phyloP scores from a whole-genome alignment of 352 stramenopile species.

The Elongisporangium senticosum region DNA sequence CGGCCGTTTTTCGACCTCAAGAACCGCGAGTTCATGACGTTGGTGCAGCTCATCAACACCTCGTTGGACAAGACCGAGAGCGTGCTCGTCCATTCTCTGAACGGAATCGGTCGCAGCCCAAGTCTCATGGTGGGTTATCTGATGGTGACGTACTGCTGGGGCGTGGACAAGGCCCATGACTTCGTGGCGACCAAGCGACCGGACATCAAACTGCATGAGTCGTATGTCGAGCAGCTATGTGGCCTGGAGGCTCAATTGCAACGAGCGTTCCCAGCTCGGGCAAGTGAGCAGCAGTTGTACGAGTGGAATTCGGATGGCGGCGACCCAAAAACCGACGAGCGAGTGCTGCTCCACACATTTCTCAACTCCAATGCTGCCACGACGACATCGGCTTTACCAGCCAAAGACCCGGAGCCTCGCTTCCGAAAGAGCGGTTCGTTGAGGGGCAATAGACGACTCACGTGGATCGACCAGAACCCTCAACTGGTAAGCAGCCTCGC shows the following conservation, averaged over 20 bases:
- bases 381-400: not conserved
- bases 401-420: not conserved
- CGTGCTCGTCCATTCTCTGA: conserved; percentile 86
- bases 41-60: conserved; percentile 72
- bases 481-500: conserved; percentile 37
- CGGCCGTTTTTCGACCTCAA: conserved; percentile 76
- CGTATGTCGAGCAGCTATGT: conserved; percentile 71
- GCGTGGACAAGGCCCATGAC: conserved; percentile 89
- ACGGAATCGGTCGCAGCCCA: conserved; percentile 75
- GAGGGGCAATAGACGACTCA: conserved; percentile 22
- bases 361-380: conserved; percentile 35
- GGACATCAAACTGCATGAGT: conserved; percentile 82
- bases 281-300: conserved; percentile 62
- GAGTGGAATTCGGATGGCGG: conserved; percentile 49
- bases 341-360: conserved; percentile 77
- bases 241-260: conserved; percentile 61
- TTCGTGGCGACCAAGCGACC: conserved; percentile 84
- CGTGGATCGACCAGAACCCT: conserved; percentile 65
- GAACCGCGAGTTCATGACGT: conserved; percentile 80
- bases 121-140: conserved; percentile 87
- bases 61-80: conserved; percentile 80
- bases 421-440: not conserved
- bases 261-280: conserved; percentile 26
- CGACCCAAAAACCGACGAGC: conserved; percentile 52
- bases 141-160: conserved; percentile 92